These are phyloP conservation scores for Zelopaecilomyces penicillatus DNA, from an alignment of 2,329 filamentous ascomycete species.

Conservation along the genomic window DNA sequence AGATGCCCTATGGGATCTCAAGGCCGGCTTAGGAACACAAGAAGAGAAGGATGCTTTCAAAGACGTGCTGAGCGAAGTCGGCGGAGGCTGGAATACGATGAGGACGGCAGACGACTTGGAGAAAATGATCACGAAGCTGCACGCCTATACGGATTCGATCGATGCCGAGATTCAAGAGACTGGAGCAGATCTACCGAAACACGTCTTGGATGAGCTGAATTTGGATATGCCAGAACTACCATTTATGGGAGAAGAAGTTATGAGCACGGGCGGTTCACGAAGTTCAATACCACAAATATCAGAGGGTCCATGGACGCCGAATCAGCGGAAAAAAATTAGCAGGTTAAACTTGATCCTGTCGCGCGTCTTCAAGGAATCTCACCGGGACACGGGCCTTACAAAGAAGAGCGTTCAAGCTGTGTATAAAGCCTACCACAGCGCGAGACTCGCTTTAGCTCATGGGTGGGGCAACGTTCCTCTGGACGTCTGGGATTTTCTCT, in stretches of 20 bases:
- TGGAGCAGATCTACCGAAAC: constrained; percentile 22
- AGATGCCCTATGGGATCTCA: constrained; percentile 28
- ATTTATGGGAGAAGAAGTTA: constrained; percentile 12
- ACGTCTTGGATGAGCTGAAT: constrained; percentile 25
- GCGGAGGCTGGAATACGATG: constrained; percentile 21
- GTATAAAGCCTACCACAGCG: constrained; percentile 44
- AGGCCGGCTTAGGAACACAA: constrained; percentile 26
- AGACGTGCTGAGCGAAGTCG: constrained; percentile 26
- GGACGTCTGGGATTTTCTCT: constrained; percentile 57
- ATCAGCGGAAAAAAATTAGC: constrained; percentile 30
- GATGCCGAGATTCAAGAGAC: constrained; percentile 26
- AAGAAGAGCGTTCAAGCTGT: constrained; percentile 29
- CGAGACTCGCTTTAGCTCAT: constrained; percentile 34
- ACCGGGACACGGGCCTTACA: constrained; percentile 19
- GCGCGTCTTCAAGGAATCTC: constrained; percentile 19
- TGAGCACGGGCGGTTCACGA: constrained; percentile 9
- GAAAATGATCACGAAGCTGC: constrained; percentile 23
- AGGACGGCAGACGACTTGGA: constrained; percentile 26
- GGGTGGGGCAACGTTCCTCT: constrained; percentile 48
- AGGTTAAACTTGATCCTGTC: constrained; percentile 26
- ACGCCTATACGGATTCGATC: constrained; percentile 27
- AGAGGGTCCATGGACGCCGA: constrained; percentile 27
- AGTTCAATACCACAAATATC: constrained; percentile 25
- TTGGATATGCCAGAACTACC: constrained; percentile 19
- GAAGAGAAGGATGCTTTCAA: constrained; percentile 27